Evolutionary conservation across 1,284 basidiomycete genomes (phyloP).

Genomic region (Fomes fomentarius): DNA sequence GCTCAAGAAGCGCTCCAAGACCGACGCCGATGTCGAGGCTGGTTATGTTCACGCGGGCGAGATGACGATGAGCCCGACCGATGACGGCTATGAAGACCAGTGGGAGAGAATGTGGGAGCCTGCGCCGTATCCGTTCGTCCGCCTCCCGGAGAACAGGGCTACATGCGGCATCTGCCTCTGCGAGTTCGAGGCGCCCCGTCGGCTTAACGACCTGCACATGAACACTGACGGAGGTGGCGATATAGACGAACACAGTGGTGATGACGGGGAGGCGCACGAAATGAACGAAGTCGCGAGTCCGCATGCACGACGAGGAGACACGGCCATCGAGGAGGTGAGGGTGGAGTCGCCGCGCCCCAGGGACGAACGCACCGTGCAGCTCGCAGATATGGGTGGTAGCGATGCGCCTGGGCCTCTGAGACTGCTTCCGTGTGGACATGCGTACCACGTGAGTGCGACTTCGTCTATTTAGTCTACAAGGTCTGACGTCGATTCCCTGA

Average conservation of each 20-base stretch:
- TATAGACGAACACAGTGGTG: constrained; percentile 17
- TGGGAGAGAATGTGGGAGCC: constrained; percentile 48
- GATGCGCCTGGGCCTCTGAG: constrained; percentile 71
- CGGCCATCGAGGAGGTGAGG: constrained; percentile 32
- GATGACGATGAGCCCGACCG: constrained; percentile 25
- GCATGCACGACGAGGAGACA: constrained; percentile 16
- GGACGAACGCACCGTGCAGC: constrained; percentile 42
- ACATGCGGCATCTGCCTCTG: constrained; percentile 76
- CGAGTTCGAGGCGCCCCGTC: constrained; percentile 74
- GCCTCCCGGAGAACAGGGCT: constrained; percentile 73
- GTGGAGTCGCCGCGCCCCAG: constrained; percentile 18
- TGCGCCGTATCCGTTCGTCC: constrained; percentile 54
- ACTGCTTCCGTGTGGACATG: constrained; percentile 72
- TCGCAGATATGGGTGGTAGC: constrained; percentile 56
- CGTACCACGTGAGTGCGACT: constrained; percentile 74
- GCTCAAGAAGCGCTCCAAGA: not conserved
- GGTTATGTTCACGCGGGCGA: no score
- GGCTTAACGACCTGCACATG: constrained; percentile 24
- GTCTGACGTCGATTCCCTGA: constrained; percentile 36
- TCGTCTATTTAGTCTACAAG: not conserved
- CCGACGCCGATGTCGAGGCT: not conserved
- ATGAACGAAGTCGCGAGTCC: constrained; percentile 6
- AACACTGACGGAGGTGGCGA: constrained; percentile 10
- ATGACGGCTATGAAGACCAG: constrained; percentile 33
- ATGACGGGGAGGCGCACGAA: constrained; percentile 52